A percentile compares a stretch with the other conserved stretches of the same genome.
Evolutionary conservation across 345 rosid genomes (phyloP).

Genomic region (Luvunga scandens): DNA sequence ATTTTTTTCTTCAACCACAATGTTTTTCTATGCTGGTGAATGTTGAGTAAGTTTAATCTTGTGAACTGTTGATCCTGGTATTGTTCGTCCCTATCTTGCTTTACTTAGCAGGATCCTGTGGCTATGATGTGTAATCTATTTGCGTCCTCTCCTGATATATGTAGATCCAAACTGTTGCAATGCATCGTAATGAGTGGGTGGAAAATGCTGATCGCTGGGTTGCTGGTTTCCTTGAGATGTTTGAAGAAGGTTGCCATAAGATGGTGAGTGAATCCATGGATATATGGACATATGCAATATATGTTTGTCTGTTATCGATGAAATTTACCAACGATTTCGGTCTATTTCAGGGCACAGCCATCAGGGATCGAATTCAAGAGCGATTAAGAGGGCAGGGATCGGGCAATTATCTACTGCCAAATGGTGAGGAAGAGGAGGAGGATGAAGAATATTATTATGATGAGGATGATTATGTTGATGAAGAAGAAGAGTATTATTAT

Average conservation of each 20-base stretch:
- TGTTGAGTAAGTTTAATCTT: not conserved
- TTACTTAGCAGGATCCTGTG: not conserved
- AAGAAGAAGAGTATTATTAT: conserved; percentile 36
- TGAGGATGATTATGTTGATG: conserved; percentile 16
- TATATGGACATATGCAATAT: not conserved
- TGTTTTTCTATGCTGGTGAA: not conserved
- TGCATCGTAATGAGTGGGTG: conserved; percentile 87
- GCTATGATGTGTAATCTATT: conserved; percentile 4
- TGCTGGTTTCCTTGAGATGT: conserved; percentile 97
- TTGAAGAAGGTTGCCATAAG: conserved; percentile 98
- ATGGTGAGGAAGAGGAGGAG: conserved; percentile 29
- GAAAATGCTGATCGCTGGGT: conserved; percentile 99
- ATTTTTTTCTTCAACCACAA: not conserved
- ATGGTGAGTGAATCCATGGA: conserved; percentile 54
- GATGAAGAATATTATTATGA: conserved; percentile 21
- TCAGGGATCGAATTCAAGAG: conserved; percentile 81
- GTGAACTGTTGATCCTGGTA: not conserved
- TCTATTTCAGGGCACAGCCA: conserved; percentile 69
- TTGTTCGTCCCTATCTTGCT: not conserved
- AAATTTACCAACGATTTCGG: not conserved
- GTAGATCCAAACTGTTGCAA: conserved; percentile 80
- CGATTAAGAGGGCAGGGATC: conserved; percentile 53
- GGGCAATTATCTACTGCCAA: conserved; percentile 24
- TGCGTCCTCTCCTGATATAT: not conserved
- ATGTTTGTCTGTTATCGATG: not conserved